Conservation (phyloP, 164 flowering plant species). For the Macadamia integrifolia region DNA sequence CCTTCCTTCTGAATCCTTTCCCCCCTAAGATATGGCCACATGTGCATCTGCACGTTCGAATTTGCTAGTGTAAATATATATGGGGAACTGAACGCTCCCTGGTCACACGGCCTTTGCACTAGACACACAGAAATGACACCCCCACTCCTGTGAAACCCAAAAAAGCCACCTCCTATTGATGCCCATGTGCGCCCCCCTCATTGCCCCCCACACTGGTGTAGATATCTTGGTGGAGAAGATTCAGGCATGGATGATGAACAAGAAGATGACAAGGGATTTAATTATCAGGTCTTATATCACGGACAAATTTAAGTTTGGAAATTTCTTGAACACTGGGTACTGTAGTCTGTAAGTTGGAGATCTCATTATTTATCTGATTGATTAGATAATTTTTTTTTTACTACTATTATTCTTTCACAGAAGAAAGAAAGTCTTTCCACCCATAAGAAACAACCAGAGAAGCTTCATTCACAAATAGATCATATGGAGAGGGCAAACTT, state of each 20-base stretch:
- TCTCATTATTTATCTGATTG: not conserved
- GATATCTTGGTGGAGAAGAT: conserved; percentile 30
- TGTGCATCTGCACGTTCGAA: no score
- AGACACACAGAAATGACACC: no score
- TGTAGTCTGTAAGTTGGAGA: not conserved
- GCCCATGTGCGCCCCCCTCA: no score
- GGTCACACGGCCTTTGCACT: no score
- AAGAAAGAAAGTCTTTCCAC: conserved; percentile 58
- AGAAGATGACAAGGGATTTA: conserved; percentile 20
- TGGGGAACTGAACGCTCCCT: no score
- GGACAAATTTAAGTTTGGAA: not conserved
- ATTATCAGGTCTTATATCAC: conserved; percentile 18
- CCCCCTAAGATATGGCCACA: no score
- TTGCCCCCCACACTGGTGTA: not conserved
- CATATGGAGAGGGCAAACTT: conserved; percentile 69
- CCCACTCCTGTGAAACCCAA: no score
- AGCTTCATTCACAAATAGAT: conserved; percentile 50
- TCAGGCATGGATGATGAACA: conserved; percentile 28
- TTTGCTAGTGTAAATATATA: no score
- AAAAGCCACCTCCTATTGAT: no score
- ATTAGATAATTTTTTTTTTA: not conserved
- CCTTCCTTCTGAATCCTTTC: no score
- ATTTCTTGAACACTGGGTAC: not conserved
- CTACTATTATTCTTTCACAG: conserved; percentile 19
- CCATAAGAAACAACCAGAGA: conserved; percentile 60